Evolutionary conservation across 257 asterid genomes (phyloP).

Genomic region (Cruciata laevipes): DNA sequence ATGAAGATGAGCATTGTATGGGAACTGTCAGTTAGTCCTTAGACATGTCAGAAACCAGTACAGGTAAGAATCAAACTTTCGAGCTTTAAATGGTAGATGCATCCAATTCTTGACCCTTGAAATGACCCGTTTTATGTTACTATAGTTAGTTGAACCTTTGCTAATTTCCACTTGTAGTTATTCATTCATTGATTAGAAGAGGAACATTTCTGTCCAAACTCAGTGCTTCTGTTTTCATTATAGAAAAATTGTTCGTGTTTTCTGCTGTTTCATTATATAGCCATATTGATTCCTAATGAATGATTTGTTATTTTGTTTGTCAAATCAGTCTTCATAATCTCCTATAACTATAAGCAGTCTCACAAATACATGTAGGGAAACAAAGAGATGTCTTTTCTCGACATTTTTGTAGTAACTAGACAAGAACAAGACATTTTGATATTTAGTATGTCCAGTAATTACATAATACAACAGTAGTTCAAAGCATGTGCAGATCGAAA

Average conservation of each 20-base stretch:
- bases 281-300: too few relatives aligned
- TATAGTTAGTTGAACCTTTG: neutral
- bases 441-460: slow-evolving; percentile 12
- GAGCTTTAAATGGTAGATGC: neutral
- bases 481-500: slow-evolving; percentile 2
- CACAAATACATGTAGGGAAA: neutral
- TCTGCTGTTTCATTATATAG: too few relatives aligned
- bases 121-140: neutral
- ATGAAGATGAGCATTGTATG: neutral
- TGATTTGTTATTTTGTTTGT: too few relatives aligned
- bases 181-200: neutral
- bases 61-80: neutral
- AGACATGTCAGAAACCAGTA: neutral
- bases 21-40: neutral
- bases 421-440: neutral
- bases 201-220: neutral
- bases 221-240: neutral
- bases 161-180: neutral
- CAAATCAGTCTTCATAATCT: neutral
- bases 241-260: neutral
- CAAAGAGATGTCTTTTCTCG: neutral
- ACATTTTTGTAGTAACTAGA: slow-evolving; percentile 8
- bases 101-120: neutral
- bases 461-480: neutral
- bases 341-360: neutral